Conservation (phyloP, 108 stramenopile genomes). For the Nitzschia sp. region DNA sequence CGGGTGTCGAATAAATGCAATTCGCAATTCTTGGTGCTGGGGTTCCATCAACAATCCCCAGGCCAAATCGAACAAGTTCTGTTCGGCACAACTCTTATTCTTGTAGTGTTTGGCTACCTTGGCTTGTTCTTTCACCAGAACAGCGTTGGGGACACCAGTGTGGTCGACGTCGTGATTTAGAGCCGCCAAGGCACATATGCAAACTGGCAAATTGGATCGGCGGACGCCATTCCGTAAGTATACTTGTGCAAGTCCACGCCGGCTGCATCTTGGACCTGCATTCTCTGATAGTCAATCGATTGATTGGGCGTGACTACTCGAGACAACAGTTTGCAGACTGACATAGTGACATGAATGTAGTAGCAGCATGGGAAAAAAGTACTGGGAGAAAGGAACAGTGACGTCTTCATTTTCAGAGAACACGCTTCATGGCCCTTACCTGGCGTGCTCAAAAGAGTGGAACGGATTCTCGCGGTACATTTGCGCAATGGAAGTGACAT, state of each 20-base stretch:
- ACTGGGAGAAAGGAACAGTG: neutral
- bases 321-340: neutral
- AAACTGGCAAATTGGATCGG: slow-evolving; percentile 43
- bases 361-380: neutral
- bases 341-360: slow-evolving; percentile 6
- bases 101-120: slow-evolving; percentile 18
- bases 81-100: slow-evolving; percentile 38
- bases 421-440: slow-evolving; percentile 34
- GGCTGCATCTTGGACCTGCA: slow-evolving; percentile 2
- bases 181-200: slow-evolving; percentile 41
- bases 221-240: slow-evolving; percentile 40
- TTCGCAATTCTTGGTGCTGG: slow-evolving; percentile 16
- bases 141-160: slow-evolving; percentile 33
- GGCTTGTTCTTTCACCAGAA: slow-evolving; percentile 26
- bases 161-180: slow-evolving; percentile 53
- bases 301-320: neutral
- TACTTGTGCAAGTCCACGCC: slow-evolving; percentile 6
- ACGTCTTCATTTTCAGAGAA: too few species aligned
- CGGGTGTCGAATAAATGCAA: slow-evolving; percentile 10
- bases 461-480: slow-evolving; percentile 59
- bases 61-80: slow-evolving; percentile 37
- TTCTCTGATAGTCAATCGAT: slow-evolving; percentile 9
- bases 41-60: slow-evolving; percentile 39
- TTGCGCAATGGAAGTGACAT: slow-evolving; percentile 24
- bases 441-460: slow-evolving; percentile 67